Evolutionary conservation across 768 basidiomycete species (phyloP).

Genomic region (Austroboletus eburneus): DNA sequence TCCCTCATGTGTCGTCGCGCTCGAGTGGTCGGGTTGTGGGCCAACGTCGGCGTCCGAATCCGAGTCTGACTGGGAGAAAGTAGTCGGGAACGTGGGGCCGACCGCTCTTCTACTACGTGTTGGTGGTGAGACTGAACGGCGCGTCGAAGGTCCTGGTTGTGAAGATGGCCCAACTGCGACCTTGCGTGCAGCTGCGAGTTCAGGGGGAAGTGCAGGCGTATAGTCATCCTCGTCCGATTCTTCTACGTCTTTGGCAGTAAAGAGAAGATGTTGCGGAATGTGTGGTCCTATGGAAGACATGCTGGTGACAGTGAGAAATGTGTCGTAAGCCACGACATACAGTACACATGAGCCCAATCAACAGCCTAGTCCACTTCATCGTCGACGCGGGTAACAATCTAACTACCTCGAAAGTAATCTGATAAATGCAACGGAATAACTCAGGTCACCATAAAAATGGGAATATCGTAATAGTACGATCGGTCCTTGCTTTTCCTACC

Average conservation of each 20-base stretch:
- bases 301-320: neutral
- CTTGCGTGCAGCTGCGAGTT: slow-evolving; percentile 47
- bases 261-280: slow-evolving; percentile 47
- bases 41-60: slow-evolving; percentile 81
- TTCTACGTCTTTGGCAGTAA: slow-evolving; percentile 12
- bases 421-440: slow-evolving; percentile 23
- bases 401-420: slow-evolving; percentile 1
- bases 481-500: slow-evolving; percentile 10
- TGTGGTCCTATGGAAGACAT: slow-evolving; percentile 57
- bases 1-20: slow-evolving; percentile 34
- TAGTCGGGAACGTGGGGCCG: slow-evolving; percentile 52
- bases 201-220: slow-evolving; percentile 71
- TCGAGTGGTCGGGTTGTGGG: slow-evolving; percentile 54
- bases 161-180: slow-evolving; percentile 25
- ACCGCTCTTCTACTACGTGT: slow-evolving; percentile 34
- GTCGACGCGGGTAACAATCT: neutral
- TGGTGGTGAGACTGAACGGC: slow-evolving; percentile 16
- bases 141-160: slow-evolving; percentile 21
- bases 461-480: slow-evolving; percentile 12
- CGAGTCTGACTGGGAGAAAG: slow-evolving; percentile 41
- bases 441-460: slow-evolving; percentile 11
- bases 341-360: too few species aligned
- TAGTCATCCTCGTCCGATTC: slow-evolving; percentile 58
- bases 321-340: too few species aligned
- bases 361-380: too few species aligned